Base-by-base conservation (phyloP, 2,329 filamentous ascomycete species). In the Diaporthe sp. region DNA sequence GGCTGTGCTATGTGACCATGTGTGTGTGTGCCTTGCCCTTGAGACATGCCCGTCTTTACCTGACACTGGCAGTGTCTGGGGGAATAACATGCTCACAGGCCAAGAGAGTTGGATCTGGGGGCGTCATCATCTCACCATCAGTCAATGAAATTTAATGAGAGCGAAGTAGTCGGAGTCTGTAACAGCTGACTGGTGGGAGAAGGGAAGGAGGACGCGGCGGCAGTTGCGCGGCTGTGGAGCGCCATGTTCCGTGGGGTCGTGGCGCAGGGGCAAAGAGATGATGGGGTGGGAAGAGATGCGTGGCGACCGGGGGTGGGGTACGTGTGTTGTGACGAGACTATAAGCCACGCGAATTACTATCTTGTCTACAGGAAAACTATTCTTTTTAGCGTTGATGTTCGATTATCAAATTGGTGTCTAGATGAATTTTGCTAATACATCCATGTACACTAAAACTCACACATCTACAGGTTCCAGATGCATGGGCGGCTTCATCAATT, bases 221-320 rank as follows among this genome's bases (percentile, higher is more conserved):
- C 57, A 47, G 33, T 72, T 72, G 69, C 69, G 69, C 54, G 69
- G 57, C 57, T 64, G 57, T 72, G 69, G 69, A 72, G 40, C 25
- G 33, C 25, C 28, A 3, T 38, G 57, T 40, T 13, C 35, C 30
- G 42, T 33, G 15, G 55, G 54, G n/a, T 22, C n/a, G 28, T 61
- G 69, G 69, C 55, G 42, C 50, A 58, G 52, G 17, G 42, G 17
- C n/a, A 45, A 10, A 30, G 9, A 6, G 55, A 7, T 30, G 52
- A 55, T 17, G 12, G 22, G 35, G 57, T 60, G 58, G 58, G 25
- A 15, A 28, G 58, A 61, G n/a, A 22, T 28, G 58, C 58, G 38
- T 42, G 15, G 17, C 40, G 40, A 45, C 13, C 30, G 38, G 58
- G 19, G 30, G 38, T 19, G 38, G 58, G 58, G 42, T 38, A 42